Evolutionary conservation across 78 protist genomes (phyloP).

Genomic region (Guillardia theta): DNA sequence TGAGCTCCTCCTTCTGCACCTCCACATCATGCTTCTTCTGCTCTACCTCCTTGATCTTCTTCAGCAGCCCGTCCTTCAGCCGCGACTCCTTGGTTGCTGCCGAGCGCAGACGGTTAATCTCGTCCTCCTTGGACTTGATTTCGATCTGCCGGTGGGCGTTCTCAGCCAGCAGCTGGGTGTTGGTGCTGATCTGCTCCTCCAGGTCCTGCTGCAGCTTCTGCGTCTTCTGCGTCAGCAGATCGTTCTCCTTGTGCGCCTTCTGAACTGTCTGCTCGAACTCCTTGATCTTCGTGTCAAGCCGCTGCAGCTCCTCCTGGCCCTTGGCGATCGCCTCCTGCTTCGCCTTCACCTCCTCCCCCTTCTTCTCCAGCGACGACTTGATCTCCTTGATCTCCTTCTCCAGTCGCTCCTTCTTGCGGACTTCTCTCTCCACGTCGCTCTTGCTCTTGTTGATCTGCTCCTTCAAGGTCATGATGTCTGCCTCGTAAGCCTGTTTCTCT

Average conservation of each 20-base stretch:
- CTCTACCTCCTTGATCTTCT: conserved; percentile 47
- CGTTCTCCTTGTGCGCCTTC: conserved; percentile 54
- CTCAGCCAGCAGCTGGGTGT: conserved; percentile 38
- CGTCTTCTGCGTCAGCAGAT: conserved; percentile 15
- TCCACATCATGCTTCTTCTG: conserved; percentile 55
- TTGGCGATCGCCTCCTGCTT: conserved; percentile 30
- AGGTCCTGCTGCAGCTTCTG: conserved; percentile 58
- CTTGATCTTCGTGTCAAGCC: not conserved
- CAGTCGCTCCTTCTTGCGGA: conserved; percentile 45
- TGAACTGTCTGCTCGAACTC: not conserved
- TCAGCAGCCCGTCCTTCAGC: not conserved
- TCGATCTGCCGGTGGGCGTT: conserved; percentile 10
- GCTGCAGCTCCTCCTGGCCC: conserved; percentile 16
- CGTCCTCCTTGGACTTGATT: conserved; percentile 51
- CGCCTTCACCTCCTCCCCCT: conserved; percentile 12
- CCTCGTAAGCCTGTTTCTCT: not conserved
- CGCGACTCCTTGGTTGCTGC: conserved; percentile 5
- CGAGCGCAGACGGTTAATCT: conserved; percentile 19
- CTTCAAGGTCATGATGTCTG: not conserved
- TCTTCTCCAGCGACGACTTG: not conserved
- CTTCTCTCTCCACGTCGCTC: conserved; percentile 58
- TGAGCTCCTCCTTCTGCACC: not conserved
- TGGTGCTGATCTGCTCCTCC: conserved; percentile 46
- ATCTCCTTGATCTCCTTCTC: conserved; percentile 50
- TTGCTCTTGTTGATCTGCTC: conserved; percentile 29